Evolutionary conservation across 495 filamentous ascomycete species (phyloP), one percentile per base, ranked within the genome.

Genomic region (Letharia columbiana): DNA sequence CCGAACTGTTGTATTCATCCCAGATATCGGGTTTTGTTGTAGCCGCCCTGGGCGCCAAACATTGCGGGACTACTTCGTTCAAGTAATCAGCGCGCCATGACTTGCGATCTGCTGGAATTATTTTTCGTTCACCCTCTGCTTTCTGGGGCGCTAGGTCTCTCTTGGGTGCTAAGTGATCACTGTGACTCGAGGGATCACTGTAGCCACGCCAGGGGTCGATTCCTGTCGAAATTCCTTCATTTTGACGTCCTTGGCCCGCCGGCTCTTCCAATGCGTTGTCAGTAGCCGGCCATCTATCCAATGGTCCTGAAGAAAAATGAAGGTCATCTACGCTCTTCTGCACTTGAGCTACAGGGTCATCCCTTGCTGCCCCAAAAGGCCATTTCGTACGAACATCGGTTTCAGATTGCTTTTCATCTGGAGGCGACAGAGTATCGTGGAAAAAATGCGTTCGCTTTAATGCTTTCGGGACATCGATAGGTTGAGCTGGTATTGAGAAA

Each of bases 331-430:
- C 41, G 8, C 33, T 44, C 15, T 54, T 28, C 11, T 4, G 50
- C 39, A 35, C 41, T 8, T 45, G 31, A 39, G 33, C 17, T 20
- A 42, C 37, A 45, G 5, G 39, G 18, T 58, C 39, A 44, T 44
- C 28, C 23, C 41, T 28, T 57, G 40, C 10, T 57, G 7, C 39
- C 50, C 52, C 63, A 64, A 47, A 45, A 28, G 52, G 63, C 63
- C 40, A 59, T 6, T 64, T 17, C 6, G 28, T 20, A 35, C 28
- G 37, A 35, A 20, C 40, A 37, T 23, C 40, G 12, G 28, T 23
- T 17, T 44, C 4, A 2, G 6, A 18, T 2, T 54, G 28, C 44
- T 18, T 31, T 12, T 45, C 60, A 33, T 35, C 52, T 56, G 52
- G 28, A 35, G 31, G 52, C 31, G 52, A 56, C 31, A 56, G 52